These are phyloP conservation scores for Populus ilicifolia DNA, from an alignment of 345 rosid genomes.

Conservation along the genomic window DNA sequence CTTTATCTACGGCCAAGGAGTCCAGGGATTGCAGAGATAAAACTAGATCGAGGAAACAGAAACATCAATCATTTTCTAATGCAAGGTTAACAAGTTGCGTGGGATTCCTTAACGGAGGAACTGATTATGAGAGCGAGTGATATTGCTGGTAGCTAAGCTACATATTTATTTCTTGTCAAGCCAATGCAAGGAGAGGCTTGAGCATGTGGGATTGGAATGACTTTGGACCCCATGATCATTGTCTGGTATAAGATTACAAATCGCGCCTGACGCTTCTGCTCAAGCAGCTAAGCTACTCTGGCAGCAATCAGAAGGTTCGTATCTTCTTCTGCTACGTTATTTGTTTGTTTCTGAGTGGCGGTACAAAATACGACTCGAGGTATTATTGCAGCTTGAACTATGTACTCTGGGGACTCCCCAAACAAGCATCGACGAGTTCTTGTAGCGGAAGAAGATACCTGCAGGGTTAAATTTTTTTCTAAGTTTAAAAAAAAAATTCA, in stretches of 20 bases:
- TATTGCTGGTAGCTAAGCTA: slow-evolving; percentile 11
- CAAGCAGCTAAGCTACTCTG: background rate
- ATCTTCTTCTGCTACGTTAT: background rate
- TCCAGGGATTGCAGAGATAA: background rate
- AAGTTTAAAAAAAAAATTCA: too few relatives aligned
- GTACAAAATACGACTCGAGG: background rate
- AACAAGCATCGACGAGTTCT: background rate
- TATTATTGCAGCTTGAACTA: background rate
- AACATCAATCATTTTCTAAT: background rate
- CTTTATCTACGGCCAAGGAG: background rate
- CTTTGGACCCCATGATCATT: slow-evolving; percentile 7
- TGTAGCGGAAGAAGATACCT: background rate
- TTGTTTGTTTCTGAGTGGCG: background rate
- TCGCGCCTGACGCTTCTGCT: background rate
- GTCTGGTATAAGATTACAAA: background rate
- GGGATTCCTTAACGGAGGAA: slow-evolving; percentile 8
- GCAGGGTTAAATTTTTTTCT: too few relatives aligned
- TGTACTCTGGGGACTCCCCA: background rate
- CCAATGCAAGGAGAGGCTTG: background rate
- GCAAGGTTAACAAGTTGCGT: background rate
- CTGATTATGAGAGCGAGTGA: background rate
- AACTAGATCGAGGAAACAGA: background rate
- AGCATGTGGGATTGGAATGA: slow-evolving; percentile 11
- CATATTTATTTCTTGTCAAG: slow-evolving; percentile 10
- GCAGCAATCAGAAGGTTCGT: background rate